Evolutionary conservation across 805 yeast species (phyloP).

Genomic region (Pichia kluyveri): DNA sequence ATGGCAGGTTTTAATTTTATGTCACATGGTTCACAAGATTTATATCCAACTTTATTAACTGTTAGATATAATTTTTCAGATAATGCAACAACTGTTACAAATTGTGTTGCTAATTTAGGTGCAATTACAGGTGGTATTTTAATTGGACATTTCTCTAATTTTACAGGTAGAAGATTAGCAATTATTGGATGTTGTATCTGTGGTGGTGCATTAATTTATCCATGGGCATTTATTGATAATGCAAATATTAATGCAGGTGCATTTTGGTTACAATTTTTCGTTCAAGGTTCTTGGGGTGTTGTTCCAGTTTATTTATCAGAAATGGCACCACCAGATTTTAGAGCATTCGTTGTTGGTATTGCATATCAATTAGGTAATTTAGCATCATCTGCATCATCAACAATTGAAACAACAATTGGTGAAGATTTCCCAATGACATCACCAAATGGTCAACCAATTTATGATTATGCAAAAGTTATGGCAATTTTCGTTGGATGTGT

Average conservation of each 20-base stretch:
- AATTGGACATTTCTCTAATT: constrained; percentile 46
- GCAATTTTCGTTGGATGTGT: constrained; percentile 60
- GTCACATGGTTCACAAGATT: constrained; percentile 58
- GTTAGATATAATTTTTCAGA: constrained; percentile 34
- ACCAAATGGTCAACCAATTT: constrained; percentile 24
- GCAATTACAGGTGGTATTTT: constrained; percentile 48
- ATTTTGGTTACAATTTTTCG: constrained; percentile 52
- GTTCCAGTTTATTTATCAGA: constrained; percentile 55
- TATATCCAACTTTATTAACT: constrained; percentile 46
- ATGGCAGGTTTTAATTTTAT: constrained; percentile 59
- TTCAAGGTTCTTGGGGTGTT: constrained; percentile 67
- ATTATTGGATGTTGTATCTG: constrained; percentile 41
- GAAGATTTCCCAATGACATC: constrained; percentile 38
- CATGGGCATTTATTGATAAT: constrained; percentile 45
- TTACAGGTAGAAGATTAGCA: constrained; percentile 46
- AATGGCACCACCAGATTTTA: constrained; percentile 52
- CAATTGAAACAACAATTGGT: constrained; percentile 61
- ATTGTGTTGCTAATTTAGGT: constrained; percentile 50
- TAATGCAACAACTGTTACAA: constrained; percentile 44
- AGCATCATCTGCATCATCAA: constrained; percentile 57
- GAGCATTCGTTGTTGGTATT: constrained; percentile 54
- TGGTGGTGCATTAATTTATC: constrained; percentile 57
- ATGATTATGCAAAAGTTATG: constrained; percentile 54
- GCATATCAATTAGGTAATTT: constrained; percentile 64
- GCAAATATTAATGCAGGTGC: constrained; percentile 49